phyloP scores from a whole-genome alignment of 2,329 filamentous ascomycete species.

The Escovopsis sp. region DNA sequence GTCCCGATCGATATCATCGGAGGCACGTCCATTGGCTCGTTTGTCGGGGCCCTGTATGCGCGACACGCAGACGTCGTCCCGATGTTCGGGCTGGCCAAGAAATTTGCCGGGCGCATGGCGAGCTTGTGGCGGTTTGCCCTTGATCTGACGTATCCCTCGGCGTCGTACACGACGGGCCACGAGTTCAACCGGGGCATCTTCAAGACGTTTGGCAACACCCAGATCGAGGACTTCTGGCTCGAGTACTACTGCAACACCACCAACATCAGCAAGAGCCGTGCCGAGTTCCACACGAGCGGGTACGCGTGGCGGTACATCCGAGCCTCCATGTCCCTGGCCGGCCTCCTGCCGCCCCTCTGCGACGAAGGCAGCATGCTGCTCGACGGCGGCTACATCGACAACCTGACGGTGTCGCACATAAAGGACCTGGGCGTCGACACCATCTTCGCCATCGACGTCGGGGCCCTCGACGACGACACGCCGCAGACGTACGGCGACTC shows the following conservation, averaged over 20 bases:
- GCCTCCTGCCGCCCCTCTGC: conserved; percentile 81
- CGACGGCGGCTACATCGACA: conserved; percentile 94
- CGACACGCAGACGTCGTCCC: conserved; percentile 93
- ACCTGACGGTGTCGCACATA: conserved; percentile 94
- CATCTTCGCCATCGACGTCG: conserved; percentile 93
- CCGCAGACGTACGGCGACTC: conserved; percentile 91
- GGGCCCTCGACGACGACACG: conserved; percentile 77
- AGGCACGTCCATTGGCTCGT: conserved; percentile 90
- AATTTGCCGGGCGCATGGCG: conserved; percentile 95
- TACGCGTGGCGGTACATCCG: conserved; percentile 97
- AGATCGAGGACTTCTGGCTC: conserved; percentile 98
- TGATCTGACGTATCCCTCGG: conserved; percentile 89
- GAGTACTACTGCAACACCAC: conserved; percentile 99
- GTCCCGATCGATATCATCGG: conserved; percentile 93
- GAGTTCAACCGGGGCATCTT: conserved; percentile 99
- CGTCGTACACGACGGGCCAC: conserved; percentile 93
- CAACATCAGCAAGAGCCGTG: conserved; percentile 87
- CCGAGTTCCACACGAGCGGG: conserved; percentile 86
- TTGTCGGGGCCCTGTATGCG: conserved; percentile 89
- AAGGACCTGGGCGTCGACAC: conserved; percentile 83
- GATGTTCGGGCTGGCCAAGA: conserved; percentile 93
- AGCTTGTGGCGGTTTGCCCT: conserved; percentile 98
- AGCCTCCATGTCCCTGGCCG: conserved; percentile 92
- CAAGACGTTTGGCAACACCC: conserved; percentile 91
- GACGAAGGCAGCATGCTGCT: conserved; percentile 95